A percentile compares a stretch with the other conserved stretches of the same genome.
These are phyloP conservation scores for Botrytis byssoidea DNA, from an alignment of 2,329 filamentous ascomycete genomes.

Conservation along the genomic window DNA sequence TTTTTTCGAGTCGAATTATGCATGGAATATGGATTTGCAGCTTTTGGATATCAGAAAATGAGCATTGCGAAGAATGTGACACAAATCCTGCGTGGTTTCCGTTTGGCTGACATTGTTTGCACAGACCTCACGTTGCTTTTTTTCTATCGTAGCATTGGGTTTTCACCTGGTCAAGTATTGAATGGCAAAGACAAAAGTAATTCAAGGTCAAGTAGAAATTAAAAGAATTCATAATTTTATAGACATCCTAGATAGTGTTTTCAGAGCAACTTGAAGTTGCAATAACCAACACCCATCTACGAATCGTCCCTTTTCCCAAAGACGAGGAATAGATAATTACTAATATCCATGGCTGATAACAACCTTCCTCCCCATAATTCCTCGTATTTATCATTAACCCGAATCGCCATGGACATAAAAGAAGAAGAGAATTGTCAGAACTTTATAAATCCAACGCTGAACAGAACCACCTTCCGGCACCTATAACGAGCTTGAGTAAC, in stretches of 20 bases:
- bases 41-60: background rate
- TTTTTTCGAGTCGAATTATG: background rate
- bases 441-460: background rate
- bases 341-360: slow-evolving; percentile 8
- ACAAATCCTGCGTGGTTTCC: background rate
- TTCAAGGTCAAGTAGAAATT: background rate
- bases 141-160: background rate
- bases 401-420: background rate
- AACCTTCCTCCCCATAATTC: background rate
- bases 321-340: background rate
- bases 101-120: background rate
- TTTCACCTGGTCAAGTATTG: background rate
- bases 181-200: background rate
- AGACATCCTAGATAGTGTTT: slow-evolving; percentile 2
- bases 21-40: background rate
- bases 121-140: slow-evolving; percentile 5
- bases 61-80: slow-evolving; percentile 5
- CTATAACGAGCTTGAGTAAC: background rate
- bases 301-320: background rate
- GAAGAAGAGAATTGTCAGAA: background rate
- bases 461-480: slow-evolving; percentile 9
- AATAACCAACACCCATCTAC: background rate
- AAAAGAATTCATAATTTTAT: background rate
- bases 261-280: background rate
- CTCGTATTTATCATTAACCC: background rate